Base-by-base conservation (phyloP, 2,329 filamentous ascomycete genomes). In the Dryadomyces sulphureus region DNA sequence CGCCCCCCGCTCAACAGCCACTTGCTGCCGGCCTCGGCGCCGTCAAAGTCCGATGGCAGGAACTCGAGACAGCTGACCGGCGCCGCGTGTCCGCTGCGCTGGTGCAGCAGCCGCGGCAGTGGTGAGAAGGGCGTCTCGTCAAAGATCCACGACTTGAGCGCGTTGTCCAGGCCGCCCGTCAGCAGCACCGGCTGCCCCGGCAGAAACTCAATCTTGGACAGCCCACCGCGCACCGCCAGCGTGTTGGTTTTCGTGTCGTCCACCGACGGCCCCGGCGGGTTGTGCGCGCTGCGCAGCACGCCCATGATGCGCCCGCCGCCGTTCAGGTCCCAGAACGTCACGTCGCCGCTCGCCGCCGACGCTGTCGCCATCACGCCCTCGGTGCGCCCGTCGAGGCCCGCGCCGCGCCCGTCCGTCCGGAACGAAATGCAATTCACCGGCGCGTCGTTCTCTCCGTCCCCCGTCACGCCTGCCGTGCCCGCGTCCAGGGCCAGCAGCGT, bases 251-350 rank as follows among this genome's bases (percentile, higher is more conserved):
- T 27, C 4, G n/a, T n/a, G n/a, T 34, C 43, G 6, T 25, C 38
- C 5, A 32, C 20, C 32, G 40, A 19, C 32, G 17, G 14, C 1
- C 73, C 72, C 5, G 84, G 81, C 6, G 84, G 81, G 53, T 88
- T 86, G 60, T 98, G 92, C 1, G 90, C 92, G 46, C 86, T 84
- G 54, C 89, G 79, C 32, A 98, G 70, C 12, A 94, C 77, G 41
- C 92, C 89, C 65, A 84, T 85, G 47, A 94, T 80, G 54, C 86
- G 79, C 5, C 88, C 88, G 16, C 88, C 88, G 34, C 83, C 74
- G 59, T 95, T 95, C 47, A 98, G 70, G 60, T 98, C 92, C 92
- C 92, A 98, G 52, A 98, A 82, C 0, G 86, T 94, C 39, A 98
- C 76, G 61, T 98, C 92, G 30, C 92, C 90, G 50, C 76, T 89